Conservation (phyloP, 2,329 filamentous ascomycete genomes). For the Cercospora citrullina region DNA sequence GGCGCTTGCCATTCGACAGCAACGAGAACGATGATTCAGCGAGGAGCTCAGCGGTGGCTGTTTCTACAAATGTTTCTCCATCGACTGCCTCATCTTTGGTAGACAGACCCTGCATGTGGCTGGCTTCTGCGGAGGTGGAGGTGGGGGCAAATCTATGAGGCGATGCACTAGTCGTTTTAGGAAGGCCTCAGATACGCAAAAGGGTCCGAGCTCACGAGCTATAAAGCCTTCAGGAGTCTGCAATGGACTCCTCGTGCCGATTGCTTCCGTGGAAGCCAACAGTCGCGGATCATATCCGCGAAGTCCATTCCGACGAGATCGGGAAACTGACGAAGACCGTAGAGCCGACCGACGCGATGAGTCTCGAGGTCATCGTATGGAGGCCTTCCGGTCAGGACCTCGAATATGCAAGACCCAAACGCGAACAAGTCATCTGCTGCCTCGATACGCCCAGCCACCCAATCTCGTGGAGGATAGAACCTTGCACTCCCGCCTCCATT, state of each 20-base stretch:
- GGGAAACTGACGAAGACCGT: not conserved
- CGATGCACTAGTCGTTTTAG: not conserved
- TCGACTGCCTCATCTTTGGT: not conserved
- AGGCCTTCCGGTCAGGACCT: not conserved
- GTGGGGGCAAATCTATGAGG: not conserved
- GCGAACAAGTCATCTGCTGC: not conserved
- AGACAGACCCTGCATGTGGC: not conserved
- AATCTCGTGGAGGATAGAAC: not conserved
- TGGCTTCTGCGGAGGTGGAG: not conserved
- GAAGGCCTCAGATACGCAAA: not conserved
- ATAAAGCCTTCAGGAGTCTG: not conserved
- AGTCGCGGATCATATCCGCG: not conserved
- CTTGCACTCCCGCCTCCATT: not conserved
- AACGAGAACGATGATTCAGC: not conserved
- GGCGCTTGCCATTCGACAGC: not conserved
- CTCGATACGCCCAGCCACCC: no score
- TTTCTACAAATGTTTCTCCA: not conserved
- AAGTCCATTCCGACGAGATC: not conserved
- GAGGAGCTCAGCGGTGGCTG: not conserved
- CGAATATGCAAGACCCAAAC: not conserved
- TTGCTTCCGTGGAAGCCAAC: not conserved
- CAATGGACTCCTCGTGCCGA: not conserved
- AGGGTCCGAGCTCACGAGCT: not conserved
- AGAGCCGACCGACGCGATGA: not conserved
- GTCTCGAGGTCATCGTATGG: not conserved